Conservation (phyloP, 257 asterid genomes). For the Cruciata laevipes region DNA sequence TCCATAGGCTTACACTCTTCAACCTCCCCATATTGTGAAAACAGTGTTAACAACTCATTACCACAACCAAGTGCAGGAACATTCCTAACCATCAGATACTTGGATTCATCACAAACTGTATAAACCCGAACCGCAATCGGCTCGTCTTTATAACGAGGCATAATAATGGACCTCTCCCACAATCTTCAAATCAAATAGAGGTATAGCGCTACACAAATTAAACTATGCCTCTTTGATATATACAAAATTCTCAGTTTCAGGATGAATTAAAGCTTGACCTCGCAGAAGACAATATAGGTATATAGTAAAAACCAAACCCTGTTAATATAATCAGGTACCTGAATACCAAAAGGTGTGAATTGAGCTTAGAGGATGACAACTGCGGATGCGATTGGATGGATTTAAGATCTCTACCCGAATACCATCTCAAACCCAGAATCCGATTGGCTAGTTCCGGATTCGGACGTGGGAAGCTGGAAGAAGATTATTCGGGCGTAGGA, state of each 20-base stretch:
- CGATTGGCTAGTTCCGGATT: too few relatives aligned
- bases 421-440: not conserved
- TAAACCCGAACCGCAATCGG: constrained; percentile 68
- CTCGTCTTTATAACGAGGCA: constrained; percentile 65
- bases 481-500: too few relatives aligned
- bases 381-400: not conserved
- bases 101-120: constrained; percentile 93
- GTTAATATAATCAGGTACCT: too few relatives aligned
- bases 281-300: not conserved
- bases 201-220: not conserved
- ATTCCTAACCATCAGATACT: constrained; percentile 76
- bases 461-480: too few relatives aligned
- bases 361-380: too few relatives aligned
- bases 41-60: constrained; percentile 51
- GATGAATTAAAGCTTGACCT: not conserved
- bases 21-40: constrained; percentile 62
- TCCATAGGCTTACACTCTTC: constrained; percentile 97
- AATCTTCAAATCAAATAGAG: not conserved
- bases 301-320: too few relatives aligned
- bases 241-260: not conserved
- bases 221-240: not conserved
- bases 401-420: not conserved
- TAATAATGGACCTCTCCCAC: constrained; percentile 11
- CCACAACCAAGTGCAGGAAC: constrained; percentile 89
- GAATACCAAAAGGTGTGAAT: not conserved